phyloP scores from a whole-genome alignment of 1,284 basidiomycete species.

The Austropuccinia psidii region DNA sequence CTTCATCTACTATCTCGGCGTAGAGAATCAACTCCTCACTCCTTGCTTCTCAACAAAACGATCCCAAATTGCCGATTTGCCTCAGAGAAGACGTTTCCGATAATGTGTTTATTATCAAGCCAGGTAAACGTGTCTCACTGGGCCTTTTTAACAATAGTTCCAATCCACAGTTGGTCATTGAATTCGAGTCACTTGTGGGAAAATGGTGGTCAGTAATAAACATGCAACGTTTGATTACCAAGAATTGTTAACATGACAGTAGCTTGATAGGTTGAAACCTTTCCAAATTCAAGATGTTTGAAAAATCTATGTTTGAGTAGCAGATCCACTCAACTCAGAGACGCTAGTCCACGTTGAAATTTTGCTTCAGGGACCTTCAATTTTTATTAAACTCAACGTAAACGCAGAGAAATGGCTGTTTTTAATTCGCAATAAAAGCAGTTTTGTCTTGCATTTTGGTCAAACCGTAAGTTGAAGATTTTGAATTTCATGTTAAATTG shows the following conservation, averaged over 20 bases:
- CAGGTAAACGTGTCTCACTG: slow-evolving; percentile 24
- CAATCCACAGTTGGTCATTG: slow-evolving; percentile 32
- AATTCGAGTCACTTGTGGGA: slow-evolving; percentile 18
- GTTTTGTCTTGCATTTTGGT: slow-evolving; percentile 28
- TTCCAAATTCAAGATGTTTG: slow-evolving; percentile 37
- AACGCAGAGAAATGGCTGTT: slow-evolving; percentile 32
- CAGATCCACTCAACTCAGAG: slow-evolving; percentile 6
- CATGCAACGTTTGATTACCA: not conserved
- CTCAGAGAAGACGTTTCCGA: slow-evolving; percentile 33
- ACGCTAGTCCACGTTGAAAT: slow-evolving; percentile 33
- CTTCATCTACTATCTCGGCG: no score
- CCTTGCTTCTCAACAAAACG: no score
- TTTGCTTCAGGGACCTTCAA: slow-evolving; percentile 31
- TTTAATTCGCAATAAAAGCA: slow-evolving; percentile 35
- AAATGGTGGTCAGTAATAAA: slow-evolving; percentile 30
- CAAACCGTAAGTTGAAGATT: no score
- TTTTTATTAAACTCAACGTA: slow-evolving; percentile 36
- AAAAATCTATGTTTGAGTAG: slow-evolving; percentile 30
- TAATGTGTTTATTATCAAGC: slow-evolving; percentile 18
- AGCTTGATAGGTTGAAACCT: slow-evolving; percentile 26
- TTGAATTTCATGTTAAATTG: no score
- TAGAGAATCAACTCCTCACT: no score
- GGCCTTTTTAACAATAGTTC: slow-evolving; percentile 34
- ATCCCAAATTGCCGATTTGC: slow-evolving; percentile 13
- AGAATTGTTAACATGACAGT: not conserved